Conservation (phyloP, 306 rosid genomes). For the Begonia peltatifolia region DNA sequence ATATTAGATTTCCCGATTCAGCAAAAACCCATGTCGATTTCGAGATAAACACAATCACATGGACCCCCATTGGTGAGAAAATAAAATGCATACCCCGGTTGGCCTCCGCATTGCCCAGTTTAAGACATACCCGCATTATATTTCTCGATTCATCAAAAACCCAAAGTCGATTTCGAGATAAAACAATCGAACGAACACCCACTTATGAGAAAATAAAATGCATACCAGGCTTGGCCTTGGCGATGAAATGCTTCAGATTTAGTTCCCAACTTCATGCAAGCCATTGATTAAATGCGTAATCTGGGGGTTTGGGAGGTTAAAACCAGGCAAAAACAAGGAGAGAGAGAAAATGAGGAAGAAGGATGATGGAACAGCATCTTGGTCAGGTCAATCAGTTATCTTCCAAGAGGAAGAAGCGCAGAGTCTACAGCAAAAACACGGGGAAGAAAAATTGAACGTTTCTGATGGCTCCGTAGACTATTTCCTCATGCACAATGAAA, state of each 20-base stretch:
- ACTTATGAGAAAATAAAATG: not conserved
- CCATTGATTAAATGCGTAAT: constrained; percentile 20
- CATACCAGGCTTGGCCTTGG: constrained; percentile 57
- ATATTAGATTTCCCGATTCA: not conserved
- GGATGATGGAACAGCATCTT: constrained; percentile 1
- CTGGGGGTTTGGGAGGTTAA: constrained; percentile 2
- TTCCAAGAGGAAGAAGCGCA: constrained; percentile 7
- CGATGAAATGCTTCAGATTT: constrained; percentile 61
- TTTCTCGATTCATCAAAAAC: not conserved
- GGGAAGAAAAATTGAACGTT: constrained; percentile 18
- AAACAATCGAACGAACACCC: not conserved
- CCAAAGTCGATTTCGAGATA: not conserved
- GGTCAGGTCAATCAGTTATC: constrained; percentile 1
- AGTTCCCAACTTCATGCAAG: constrained; percentile 57
- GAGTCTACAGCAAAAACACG: constrained; percentile 46
- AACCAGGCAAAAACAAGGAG: not conserved
- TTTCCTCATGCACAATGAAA: not conserved
- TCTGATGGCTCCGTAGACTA: constrained; percentile 7
- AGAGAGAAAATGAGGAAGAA: constrained; percentile 9
- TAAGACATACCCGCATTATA: not conserved
- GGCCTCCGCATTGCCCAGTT: not conserved
- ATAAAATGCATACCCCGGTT: not conserved
- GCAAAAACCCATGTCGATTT: not conserved
- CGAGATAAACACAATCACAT: not conserved
- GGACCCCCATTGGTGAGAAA: not conserved